Evolutionary conservation across 2,329 filamentous ascomycete species (phyloP).

Genomic region (Cladophialophora bantiana): DNA sequence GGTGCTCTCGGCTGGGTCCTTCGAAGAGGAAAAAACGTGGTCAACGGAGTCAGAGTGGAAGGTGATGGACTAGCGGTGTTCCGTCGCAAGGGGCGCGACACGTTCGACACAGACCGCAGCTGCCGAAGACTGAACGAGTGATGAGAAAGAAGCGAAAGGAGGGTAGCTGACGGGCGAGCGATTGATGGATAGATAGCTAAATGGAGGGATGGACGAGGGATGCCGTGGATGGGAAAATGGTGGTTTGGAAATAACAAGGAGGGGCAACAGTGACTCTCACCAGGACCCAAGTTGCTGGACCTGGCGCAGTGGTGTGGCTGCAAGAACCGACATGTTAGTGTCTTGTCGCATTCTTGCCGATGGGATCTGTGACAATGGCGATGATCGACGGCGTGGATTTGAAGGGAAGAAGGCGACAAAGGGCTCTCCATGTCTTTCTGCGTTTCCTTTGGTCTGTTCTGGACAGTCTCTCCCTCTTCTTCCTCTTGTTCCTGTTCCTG

Average conservation of each 20-base stretch:
- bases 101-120: background rate
- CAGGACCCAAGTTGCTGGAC: background rate
- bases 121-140: background rate
- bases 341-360: conserved; percentile 10
- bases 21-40: conserved; percentile 13
- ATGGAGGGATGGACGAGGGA: background rate
- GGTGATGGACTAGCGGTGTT: background rate
- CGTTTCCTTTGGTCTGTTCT: background rate
- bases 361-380: background rate
- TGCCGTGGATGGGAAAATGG: conserved; percentile 2
- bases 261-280: conserved; percentile 2
- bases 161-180: conserved; percentile 1
- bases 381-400: background rate
- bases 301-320: conserved; percentile 4
- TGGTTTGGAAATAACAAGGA: conserved; percentile 9
- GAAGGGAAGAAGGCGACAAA: background rate
- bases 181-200: background rate
- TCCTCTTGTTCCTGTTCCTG: background rate
- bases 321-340: background rate
- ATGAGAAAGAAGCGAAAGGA: conserved; percentile 3
- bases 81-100: conserved; percentile 1
- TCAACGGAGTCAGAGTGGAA: conserved; percentile 5
- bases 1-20: background rate
- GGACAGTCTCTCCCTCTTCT: background rate
- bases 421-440: background rate